A percentile compares a stretch with the other conserved stretches of the same genome.
phyloP scores from a whole-genome alignment of 345 rosid genomes.

The Dimocarpus longan region DNA sequence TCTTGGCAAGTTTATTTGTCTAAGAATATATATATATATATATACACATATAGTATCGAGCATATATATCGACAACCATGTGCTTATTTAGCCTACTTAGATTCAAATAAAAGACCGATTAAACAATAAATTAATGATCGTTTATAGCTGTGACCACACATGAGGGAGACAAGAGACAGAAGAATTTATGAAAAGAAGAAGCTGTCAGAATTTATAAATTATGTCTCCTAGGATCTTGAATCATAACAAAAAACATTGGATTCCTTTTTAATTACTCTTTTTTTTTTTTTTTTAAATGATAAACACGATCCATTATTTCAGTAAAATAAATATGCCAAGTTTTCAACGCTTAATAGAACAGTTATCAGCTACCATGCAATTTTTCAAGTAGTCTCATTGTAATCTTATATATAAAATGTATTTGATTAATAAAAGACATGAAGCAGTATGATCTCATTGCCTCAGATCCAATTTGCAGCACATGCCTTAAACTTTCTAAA shows the following conservation, averaged over 20 bases:
- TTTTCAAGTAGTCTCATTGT: neutral
- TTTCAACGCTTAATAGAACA: constrained; percentile 9
- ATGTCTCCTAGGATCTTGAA: neutral
- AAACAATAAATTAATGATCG: neutral
- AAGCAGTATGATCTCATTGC: neutral
- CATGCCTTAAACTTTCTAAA: neutral
- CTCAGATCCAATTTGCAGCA: neutral
- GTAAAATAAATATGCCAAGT: neutral
- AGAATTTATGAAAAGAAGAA: neutral
- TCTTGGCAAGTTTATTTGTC: too few relatives aligned
- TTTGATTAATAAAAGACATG: neutral
- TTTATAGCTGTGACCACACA: neutral
- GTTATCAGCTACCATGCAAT: neutral
- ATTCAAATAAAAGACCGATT: neutral
- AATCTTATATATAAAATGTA: too few relatives aligned
- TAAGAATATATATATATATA: too few relatives aligned
- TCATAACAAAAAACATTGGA: neutral
- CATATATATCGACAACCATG: too few relatives aligned
- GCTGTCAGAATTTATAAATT: constrained; percentile 2
- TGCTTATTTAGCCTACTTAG: too few relatives aligned
- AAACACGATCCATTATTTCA: neutral
- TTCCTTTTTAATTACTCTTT: neutral
- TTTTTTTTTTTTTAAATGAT: neutral
- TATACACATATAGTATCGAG: neutral
- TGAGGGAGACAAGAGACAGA: neutral